Evolutionary conservation across 495 filamentous ascomycete species (phyloP), one percentile per base, ranked within the genome.

Genomic region (Cairneyella variabilis): DNA sequence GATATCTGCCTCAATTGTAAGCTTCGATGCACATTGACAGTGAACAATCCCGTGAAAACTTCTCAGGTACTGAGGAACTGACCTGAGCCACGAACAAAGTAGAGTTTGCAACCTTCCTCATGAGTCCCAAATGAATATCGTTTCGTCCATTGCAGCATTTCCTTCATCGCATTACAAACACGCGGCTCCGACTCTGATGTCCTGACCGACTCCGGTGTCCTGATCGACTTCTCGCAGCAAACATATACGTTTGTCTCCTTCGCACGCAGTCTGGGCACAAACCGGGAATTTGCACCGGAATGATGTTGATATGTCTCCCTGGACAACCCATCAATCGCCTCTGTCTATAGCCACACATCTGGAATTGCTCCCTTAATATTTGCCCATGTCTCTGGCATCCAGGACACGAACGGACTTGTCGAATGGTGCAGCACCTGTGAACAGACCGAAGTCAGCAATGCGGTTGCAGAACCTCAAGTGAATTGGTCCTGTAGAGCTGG

Each of bases 381-480:
- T 30, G 44, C 10, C 44, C 44, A 34, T 47, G 44, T 16, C 44
- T 47, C 22, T 47, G 44, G 22, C 44, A 47, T 7, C 44, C 44
- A 4, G 44, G 44, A 27, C 44, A 47, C 20, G 44, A 47, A 20
- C 17, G 23, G 3, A 47, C 44, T 6, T 22, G 44, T 16, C 27
- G 44, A 18, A 34, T 25, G 3, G 44, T 47, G 20, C 44, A 27
- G 34, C 44, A 47, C 44, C 44, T 47, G 20, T 7, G 5, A 34
- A 5, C 20, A 45, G 4, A 8, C 23, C n/a, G 3, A 5, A 45
- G 41, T 45, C 41, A 45, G 41, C 41, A 23, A 45, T 22, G 8
- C 8, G 14, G 14, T 8, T 34, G 14, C 8, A 8, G 30, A 34
- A 34, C 30, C 8, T 8, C 14, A 14, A 34, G n/a, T n/a, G n/a